phyloP scores from a whole-genome alignment of 352 stramenopile genomes.

The Phytophthora citricola region DNA sequence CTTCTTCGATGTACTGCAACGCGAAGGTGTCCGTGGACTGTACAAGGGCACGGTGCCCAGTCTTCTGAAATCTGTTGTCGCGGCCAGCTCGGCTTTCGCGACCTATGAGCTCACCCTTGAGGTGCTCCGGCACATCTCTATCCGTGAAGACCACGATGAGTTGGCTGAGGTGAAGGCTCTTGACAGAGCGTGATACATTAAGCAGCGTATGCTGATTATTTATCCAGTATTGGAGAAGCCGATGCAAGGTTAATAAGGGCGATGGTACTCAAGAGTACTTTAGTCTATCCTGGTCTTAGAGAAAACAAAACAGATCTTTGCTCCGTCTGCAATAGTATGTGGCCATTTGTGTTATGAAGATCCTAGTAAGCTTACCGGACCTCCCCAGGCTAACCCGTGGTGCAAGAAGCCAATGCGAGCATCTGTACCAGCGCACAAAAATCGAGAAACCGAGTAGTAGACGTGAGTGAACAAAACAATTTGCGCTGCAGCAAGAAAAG shows the following conservation, averaged over 20 bases:
- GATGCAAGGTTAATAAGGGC: background rate
- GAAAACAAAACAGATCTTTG: constrained; percentile 7
- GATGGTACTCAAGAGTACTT: constrained; percentile 1
- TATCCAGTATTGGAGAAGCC: constrained; percentile 4
- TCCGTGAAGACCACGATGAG: constrained; percentile 17
- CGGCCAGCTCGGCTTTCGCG: constrained; percentile 78
- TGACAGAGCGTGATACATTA: constrained; percentile 14
- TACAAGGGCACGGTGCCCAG: constrained; percentile 86
- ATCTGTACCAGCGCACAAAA: no score
- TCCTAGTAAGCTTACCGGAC: no score
- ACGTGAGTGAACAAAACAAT: constrained; percentile 6
- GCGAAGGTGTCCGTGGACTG: constrained; percentile 71
- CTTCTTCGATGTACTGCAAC: constrained; percentile 58
- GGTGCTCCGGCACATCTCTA: constrained; percentile 39
- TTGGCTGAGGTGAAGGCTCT: constrained; percentile 17
- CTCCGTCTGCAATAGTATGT: no score
- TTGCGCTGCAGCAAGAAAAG: constrained; percentile 11
- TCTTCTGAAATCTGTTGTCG: constrained; percentile 83
- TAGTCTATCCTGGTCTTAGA: constrained; percentile 14
- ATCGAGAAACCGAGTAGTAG: no score
- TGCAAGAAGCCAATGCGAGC: no score
- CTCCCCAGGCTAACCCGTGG: no score
- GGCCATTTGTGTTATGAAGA: no score
- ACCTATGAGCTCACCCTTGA: constrained; percentile 74
- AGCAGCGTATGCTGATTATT: constrained; percentile 2